Evolutionary conservation across 1,284 basidiomycete species (phyloP).

Genomic region (Pisolithus thermaeus): DNA sequence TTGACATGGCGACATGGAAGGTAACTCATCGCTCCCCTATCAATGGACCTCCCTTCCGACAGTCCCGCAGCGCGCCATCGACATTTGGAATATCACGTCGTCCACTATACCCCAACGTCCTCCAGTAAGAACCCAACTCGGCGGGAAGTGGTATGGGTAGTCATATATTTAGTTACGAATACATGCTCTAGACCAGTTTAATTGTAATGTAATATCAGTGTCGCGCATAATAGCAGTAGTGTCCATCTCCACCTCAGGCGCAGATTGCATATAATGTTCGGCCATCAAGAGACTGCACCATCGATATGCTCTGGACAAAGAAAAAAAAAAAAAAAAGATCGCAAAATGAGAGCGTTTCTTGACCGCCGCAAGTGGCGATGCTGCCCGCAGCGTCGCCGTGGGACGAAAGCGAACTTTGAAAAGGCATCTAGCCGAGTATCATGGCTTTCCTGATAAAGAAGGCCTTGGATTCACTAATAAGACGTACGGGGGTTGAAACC

Average conservation of each 20-base stretch:
- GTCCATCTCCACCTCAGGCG: no score
- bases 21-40: slow-evolving; percentile 35
- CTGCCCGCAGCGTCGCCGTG: neutral
- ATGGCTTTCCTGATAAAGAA: neutral
- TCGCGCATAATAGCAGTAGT: no score
- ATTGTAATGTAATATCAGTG: neutral
- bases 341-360: no score
- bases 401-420: neutral
- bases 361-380: neutral
- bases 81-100: slow-evolving; percentile 71
- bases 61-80: slow-evolving; percentile 61
- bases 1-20: slow-evolving; percentile 80
- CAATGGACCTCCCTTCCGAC: neutral
- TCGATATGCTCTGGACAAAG: neutral
- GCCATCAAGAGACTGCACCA: no score
- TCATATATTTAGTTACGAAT: neutral
- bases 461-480: slow-evolving; percentile 27
- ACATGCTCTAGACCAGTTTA: neutral
- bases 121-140: slow-evolving; percentile 46
- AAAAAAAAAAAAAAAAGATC: neutral
- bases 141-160: slow-evolving; percentile 65
- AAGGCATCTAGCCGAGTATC: neutral
- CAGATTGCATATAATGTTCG: no score
- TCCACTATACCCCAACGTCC: slow-evolving; percentile 63
- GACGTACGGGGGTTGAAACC: slow-evolving; percentile 44